Evolutionary conservation across 1,284 basidiomycete genomes (phyloP).

Genomic region (Earliella scabrosa): DNA sequence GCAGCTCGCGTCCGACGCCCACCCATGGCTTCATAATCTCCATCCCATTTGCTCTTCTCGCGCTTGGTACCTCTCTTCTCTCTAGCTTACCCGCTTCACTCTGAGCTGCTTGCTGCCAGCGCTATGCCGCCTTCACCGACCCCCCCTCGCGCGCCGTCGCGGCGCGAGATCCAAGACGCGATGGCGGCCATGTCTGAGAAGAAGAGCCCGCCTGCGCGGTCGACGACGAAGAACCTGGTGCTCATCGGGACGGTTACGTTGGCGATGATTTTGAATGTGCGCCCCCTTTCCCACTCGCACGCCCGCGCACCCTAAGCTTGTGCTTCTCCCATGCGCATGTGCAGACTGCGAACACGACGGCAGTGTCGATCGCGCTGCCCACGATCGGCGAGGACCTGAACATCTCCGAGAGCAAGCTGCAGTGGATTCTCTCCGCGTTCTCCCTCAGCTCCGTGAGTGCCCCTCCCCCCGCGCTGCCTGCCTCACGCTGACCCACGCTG

Average conservation of each 20-base stretch:
- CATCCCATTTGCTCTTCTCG: too few relatives aligned
- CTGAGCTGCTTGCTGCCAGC: too few relatives aligned
- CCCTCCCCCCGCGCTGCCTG: neutral
- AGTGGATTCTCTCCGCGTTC: conserved; percentile 67
- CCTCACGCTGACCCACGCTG: neutral
- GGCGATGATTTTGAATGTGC: conserved; percentile 40
- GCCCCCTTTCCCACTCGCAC: conserved; percentile 9
- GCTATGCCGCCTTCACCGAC: too few relatives aligned
- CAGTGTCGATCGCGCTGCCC: conserved; percentile 54
- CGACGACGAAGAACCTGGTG: conserved; percentile 18
- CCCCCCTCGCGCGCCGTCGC: neutral
- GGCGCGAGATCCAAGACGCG: neutral
- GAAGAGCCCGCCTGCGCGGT: conserved; percentile 6
- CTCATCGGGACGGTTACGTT: conserved; percentile 36
- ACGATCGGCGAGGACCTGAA: conserved; percentile 53
- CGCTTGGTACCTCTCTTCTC: too few relatives aligned
- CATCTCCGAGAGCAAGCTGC: conserved; percentile 48
- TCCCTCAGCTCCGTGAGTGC: conserved; percentile 46
- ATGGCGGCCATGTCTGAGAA: conserved; percentile 1
- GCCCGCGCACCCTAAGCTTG: neutral
- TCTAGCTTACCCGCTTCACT: too few relatives aligned
- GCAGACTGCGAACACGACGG: conserved; percentile 39
- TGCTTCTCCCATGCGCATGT: neutral
- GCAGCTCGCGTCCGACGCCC: too few relatives aligned
- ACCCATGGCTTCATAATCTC: too few relatives aligned